Conservation (phyloP, 2,329 filamentous ascomycete genomes). For the Tricladium varicosporioides region DNA sequence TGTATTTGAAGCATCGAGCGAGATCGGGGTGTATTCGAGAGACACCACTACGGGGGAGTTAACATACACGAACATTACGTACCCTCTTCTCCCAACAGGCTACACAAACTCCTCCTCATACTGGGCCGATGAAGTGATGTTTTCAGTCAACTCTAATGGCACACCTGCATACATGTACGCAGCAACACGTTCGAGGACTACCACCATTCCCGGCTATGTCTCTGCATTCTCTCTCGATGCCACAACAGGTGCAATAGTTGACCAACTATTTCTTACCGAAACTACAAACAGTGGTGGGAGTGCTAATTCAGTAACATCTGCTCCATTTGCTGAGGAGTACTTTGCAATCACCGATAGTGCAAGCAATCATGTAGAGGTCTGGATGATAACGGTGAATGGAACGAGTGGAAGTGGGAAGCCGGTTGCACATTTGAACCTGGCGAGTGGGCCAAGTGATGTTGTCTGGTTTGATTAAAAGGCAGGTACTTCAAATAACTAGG, state of each 20-base stretch:
- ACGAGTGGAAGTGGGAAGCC: slow-evolving; percentile 4
- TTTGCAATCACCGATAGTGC: slow-evolving; percentile 37
- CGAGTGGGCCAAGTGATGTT: slow-evolving; percentile 14
- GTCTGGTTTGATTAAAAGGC: slow-evolving; percentile 14
- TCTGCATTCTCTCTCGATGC: slow-evolving; percentile 33
- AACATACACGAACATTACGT: slow-evolving; percentile 16
- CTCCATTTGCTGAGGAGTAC: slow-evolving; percentile 34
- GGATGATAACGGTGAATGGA: slow-evolving; percentile 29
- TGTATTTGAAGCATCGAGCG: slow-evolving; percentile 29
- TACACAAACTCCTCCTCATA: slow-evolving; percentile 26
- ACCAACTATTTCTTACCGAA: slow-evolving; percentile 33
- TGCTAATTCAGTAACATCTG: slow-evolving; percentile 36
- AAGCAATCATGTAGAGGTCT: slow-evolving; percentile 37
- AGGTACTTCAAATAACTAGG: background rate
- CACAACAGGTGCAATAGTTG: slow-evolving; percentile 28
- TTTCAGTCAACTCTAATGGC: slow-evolving; percentile 16
- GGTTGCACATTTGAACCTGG: slow-evolving; percentile 17
- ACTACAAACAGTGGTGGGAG: slow-evolving; percentile 36
- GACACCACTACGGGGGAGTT: slow-evolving; percentile 24
- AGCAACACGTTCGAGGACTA: slow-evolving; percentile 24
- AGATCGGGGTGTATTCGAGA: slow-evolving; percentile 28
- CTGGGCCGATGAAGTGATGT: slow-evolving; percentile 29
- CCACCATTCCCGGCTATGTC: slow-evolving; percentile 33
- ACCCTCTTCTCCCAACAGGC: slow-evolving; percentile 1
- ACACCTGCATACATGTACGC: slow-evolving; percentile 27